Evolutionary conservation across 208 protist species (phyloP), one percentile per base, ranked within the genome.

Genomic region (Paratrypanosoma confusum): DNA sequence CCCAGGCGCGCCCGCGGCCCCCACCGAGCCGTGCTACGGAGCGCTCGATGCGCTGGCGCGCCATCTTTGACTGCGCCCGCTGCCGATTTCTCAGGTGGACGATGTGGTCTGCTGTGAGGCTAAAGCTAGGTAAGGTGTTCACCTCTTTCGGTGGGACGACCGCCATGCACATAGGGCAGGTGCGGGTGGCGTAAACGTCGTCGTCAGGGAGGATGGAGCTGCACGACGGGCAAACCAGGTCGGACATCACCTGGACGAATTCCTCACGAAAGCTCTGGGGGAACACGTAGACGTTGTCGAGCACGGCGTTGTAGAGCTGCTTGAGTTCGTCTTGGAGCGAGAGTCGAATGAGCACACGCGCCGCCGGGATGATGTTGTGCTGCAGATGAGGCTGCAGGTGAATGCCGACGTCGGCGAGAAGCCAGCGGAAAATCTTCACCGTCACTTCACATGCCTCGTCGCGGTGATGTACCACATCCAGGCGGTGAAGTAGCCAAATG

Each of bases 221-320:
- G 40, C 82, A 92, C 1, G 50, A 41, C 1, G 78, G 73, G 51
- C 82, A 92, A 14, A 82, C 65, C 1, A 92, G 50, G 36, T 92
- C 82, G 22, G 26, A 26, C 75, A 92, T 69, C 7, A 82, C 63
- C 4, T 54, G 38, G n/a, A 82, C 69, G 57, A 88, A 88, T 16
- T 70, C 63, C 8, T 65, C 39, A 27, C 78, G 75, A 47, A 84
- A 80, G 6, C 62, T 51, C 22, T 77, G 49, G 13, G 49, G 29
- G 55, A 88, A 89, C 8, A 57, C 13, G 50, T 71, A 73, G 37
- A 68, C 75, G 53, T 85, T 80, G 45, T 88, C 75, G 6, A 92
- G 50, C 20, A 92, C 64, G 22, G 65, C 73, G 65, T 72, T 92
- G 65, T 92, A 86, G 3, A 92, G 47, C 16, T 63, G 44, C 21